Base-by-base conservation (phyloP, 495 filamentous ascomycete species). In the Hyphodiscus hymeniophilus region DNA sequence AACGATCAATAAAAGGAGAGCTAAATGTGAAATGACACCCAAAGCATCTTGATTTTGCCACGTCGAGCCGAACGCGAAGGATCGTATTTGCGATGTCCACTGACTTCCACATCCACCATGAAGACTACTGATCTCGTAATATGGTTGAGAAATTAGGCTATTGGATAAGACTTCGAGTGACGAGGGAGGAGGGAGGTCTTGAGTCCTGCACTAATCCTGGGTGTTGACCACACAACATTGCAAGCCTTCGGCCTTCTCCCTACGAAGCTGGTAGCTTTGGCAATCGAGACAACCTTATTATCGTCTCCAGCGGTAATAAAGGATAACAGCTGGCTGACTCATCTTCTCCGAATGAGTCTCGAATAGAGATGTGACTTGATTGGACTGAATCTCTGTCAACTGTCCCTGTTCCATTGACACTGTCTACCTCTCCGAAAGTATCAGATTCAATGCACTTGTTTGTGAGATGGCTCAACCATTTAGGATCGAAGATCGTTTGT, bases 291-390 rank as follows among this genome's bases (percentile, higher is more conserved):
- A 45, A 18, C 42, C 42, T 45, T 45, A 8, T 26, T 45, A 26
- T 12, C 32, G 18, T 45, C 42, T 45, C 42, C 16, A 45, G 26
- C 30, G 42, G 26, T 20, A 42, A 42, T 42, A 42, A 21, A 8
- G 21, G 21, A 45, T 45, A 22, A 45, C 15, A 26, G 23, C 42
- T 26, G 20, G 42, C 30, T 45, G 42, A 45, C 32, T 31, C 26
- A 45, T 45, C 42, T 26, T 45, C 23, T 45, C 42, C 42, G 26
- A 45, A 45, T 32, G 42, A 45, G 18, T 32, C 42, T 45, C 42
- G 26, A 26, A 45, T 45, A 45, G 42, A 45, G 26, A 32, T 17
- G 15, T 13, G 10, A 32, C 21, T 45, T 45, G 42, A 45, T 45
- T 17, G 42, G 42, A 45, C 42, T 45, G 42, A 26, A 45, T 45